Evolutionary conservation across 768 basidiomycete genomes (phyloP).

Genomic region (Steccherinum ochraceum): DNA sequence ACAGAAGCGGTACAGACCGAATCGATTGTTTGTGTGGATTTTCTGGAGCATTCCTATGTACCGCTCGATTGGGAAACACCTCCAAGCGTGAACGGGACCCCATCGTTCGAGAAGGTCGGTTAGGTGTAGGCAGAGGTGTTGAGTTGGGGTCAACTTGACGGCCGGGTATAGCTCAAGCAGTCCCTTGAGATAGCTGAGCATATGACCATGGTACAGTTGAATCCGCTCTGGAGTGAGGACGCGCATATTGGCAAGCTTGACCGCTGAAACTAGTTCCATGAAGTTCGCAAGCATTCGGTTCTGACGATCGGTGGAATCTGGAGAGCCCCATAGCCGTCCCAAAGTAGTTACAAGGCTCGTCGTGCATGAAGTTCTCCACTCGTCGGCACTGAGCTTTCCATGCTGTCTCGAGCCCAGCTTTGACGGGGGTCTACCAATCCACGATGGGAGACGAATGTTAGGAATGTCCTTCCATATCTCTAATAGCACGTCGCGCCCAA

Average conservation of each 20-base stretch:
- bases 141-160: constrained; percentile 25
- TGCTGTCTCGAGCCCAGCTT: constrained; percentile 6
- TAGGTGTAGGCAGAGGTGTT: constrained; percentile 36
- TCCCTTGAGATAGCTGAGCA: constrained; percentile 25
- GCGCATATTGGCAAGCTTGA: constrained; percentile 23
- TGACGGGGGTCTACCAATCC: constrained; percentile 5
- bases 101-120: constrained; percentile 18
- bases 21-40: constrained; percentile 18
- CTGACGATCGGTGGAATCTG: neutral
- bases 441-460: constrained; percentile 1
- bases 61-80: constrained; percentile 24
- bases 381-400: constrained; percentile 17
- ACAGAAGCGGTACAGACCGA: constrained; percentile 9
- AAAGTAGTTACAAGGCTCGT: constrained; percentile 29
- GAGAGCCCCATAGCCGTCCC: constrained; percentile 26
- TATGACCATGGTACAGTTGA: constrained; percentile 20
- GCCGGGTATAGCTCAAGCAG: constrained; percentile 26
- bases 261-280: constrained; percentile 29
- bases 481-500: neutral
- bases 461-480: neutral
- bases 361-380: constrained; percentile 26
- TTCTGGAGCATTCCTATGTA: constrained; percentile 22
- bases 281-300: constrained; percentile 12
- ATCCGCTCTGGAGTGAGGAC: constrained; percentile 18
- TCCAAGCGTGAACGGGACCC: constrained; percentile 10